Evolutionary conservation across 768 basidiomycete genomes (phyloP), one percentile per base, ranked within the genome.

Genomic region (Termitomyces sp.): DNA sequence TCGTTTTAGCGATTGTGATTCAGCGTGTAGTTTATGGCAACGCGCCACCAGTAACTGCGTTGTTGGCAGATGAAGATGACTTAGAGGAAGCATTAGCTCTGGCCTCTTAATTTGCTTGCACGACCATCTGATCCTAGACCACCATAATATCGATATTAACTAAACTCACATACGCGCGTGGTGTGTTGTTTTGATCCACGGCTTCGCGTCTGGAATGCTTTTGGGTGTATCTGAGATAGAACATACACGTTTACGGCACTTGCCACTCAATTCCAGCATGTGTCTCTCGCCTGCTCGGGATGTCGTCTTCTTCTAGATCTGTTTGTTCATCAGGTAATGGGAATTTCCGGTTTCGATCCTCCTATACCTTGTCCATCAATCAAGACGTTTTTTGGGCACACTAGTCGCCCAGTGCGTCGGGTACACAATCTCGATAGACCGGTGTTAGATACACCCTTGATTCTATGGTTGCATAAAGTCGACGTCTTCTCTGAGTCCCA

Each of bases 11-110:
- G 24, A 93, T 94, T 64, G 71, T 91, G 16, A 68, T 75, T 8
- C 92, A 94, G 66, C 82, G 91, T 47, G 22, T 93, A n/a, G 66
- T 83, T 33, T 94, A 93, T 64, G 92, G 92, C 1, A 85, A 79
- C 58, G 73, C 77, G 6, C 82, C 84, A n/a, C 89, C 89, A n/a
- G 67, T 75, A 5, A 71, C 80, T 13, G 69, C 74, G 5, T 68
- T 84, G 32, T 60, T 74, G 34, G 78, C 81, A 50, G 82, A 82
- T 50, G 87, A 86, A 20, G 89, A 91, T 53, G 87, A 89, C 54
- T 68, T 91, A 36, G 92, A 92, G 70, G 83, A 89, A 63, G 89
- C 88, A 0, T 71, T 93, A 54, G 84, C 85, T 18, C 73, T 92
- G 53, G 80, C 76, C 33, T 65, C 61, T 44, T 63, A 16, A 59